These are phyloP conservation scores for Hyphopichia wangnamkhiaoensis DNA, from an alignment of 1,139 yeast species.

Conservation along the genomic window DNA sequence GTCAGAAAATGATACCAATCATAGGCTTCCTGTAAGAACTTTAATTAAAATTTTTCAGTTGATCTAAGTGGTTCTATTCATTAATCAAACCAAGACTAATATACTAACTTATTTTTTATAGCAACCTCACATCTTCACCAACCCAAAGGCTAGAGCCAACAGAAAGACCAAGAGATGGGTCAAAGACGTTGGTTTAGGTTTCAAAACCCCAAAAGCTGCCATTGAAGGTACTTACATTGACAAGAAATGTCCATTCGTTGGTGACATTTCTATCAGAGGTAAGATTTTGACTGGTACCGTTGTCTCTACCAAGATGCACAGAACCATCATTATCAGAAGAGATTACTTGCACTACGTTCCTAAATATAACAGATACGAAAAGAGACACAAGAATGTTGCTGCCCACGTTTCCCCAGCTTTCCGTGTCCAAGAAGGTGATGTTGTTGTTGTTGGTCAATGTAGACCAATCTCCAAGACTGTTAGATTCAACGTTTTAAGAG, in stretches of 20 bases:
- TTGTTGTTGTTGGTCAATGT: conserved; percentile 99
- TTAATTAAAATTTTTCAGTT: no score
- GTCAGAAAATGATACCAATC: no score
- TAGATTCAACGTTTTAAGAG: conserved; percentile 99
- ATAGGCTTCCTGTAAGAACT: no score
- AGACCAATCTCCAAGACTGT: conserved; percentile 99
- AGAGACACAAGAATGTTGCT: conserved; percentile 99
- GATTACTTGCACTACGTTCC: conserved; percentile 99
- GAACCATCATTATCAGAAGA: conserved; percentile 99
- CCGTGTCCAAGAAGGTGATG: conserved; percentile 99
- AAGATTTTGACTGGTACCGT: conserved; percentile 98
- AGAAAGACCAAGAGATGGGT: conserved; percentile 99
- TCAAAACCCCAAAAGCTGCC: conserved; percentile 99
- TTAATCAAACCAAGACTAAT: background rate
- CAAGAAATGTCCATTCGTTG: conserved; percentile 99
- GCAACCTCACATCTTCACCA: conserved; percentile 99
- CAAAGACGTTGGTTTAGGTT: conserved; percentile 99
- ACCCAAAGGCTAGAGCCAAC: conserved; percentile 99
- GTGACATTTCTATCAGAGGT: conserved; percentile 98
- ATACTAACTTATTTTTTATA: conserved; percentile 41
- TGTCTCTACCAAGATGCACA: conserved; percentile 99
- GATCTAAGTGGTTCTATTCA: no score
- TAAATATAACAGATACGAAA: conserved; percentile 99
- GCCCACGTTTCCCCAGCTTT: conserved; percentile 99
- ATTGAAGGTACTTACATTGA: conserved; percentile 98